A percentile compares a stretch with the other conserved stretches of the same genome.
These are phyloP conservation scores for Puya raimondii DNA, from an alignment of 176 grass and related monocot genomes.

Conservation along the genomic window DNA sequence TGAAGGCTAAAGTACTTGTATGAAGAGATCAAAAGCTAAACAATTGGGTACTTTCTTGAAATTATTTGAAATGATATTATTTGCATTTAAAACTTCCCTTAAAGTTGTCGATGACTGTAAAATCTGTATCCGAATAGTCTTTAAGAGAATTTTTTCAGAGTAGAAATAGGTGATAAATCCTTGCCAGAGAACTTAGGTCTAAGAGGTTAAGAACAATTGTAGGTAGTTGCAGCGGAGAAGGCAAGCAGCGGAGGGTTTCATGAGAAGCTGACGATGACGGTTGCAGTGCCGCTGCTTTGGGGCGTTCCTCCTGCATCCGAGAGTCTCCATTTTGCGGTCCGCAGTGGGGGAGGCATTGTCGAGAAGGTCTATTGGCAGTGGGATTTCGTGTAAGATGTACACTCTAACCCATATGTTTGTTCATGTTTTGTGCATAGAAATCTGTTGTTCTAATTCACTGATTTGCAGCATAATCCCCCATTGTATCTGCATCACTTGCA, in stretches of 20 bases:
- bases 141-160: too few relatives aligned
- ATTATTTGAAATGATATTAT: too few relatives aligned
- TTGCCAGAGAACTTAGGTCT: too few relatives aligned
- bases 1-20: too few relatives aligned
- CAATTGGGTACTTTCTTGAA: too few relatives aligned
- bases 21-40: too few relatives aligned
- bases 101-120: too few relatives aligned
- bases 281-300: conserved; percentile 85
- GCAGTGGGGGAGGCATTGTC: conserved; percentile 83
- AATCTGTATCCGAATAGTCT: too few relatives aligned
- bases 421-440: neutral
- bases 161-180: too few relatives aligned
- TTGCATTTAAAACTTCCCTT: too few relatives aligned
- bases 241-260: conserved; percentile 64
- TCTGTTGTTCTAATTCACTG: neutral
- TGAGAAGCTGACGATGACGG: conserved; percentile 93
- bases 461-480: too few relatives aligned
- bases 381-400: conserved; percentile 58
- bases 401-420: neutral
- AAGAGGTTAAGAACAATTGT: neutral
- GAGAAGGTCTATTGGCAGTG: conserved; percentile 99
- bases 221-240: conserved; percentile 86
- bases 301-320: conserved; percentile 92
- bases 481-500: too few relatives aligned
- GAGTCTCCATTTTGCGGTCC: conserved; percentile 65